phyloP scores from a whole-genome alignment of 345 rosid genomes.

The Lepidium africanum region DNA sequence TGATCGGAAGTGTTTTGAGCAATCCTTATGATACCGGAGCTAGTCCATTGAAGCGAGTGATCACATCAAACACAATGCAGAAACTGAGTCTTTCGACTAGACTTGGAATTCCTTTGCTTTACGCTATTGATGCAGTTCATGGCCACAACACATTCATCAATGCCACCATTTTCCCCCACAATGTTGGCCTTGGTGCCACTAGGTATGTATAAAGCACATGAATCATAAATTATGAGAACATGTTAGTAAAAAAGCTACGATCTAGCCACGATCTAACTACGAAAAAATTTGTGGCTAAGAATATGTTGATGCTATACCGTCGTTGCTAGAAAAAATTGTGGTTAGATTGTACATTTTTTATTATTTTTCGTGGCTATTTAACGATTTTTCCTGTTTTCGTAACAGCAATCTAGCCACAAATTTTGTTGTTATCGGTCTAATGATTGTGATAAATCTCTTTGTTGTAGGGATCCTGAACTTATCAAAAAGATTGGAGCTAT shows the following conservation, averaged over 20 bases:
- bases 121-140: slow-evolving; percentile 85
- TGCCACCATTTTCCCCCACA: slow-evolving; percentile 90
- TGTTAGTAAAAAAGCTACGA: background rate
- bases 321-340: no score
- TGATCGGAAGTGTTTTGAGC: slow-evolving; percentile 69
- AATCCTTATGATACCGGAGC: slow-evolving; percentile 36
- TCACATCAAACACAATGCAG: slow-evolving; percentile 42
- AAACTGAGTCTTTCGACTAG: slow-evolving; percentile 51
- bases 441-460: background rate
- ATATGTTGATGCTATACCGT: no score
- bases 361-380: no score
- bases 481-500: slow-evolving; percentile 79
- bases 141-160: slow-evolving; percentile 71
- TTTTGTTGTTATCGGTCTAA: background rate
- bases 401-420: no score
- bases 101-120: slow-evolving; percentile 80
- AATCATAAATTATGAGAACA: background rate
- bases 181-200: slow-evolving; percentile 78
- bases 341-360: no score
- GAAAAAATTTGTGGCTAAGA: no score
- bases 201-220: slow-evolving; percentile 26
- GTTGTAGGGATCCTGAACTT: slow-evolving; percentile 65
- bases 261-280: no score
- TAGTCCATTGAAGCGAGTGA: slow-evolving; percentile 26
- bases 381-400: no score